Conservation (phyloP, 805 yeast species). For the Danielia reshetovae region DNA sequence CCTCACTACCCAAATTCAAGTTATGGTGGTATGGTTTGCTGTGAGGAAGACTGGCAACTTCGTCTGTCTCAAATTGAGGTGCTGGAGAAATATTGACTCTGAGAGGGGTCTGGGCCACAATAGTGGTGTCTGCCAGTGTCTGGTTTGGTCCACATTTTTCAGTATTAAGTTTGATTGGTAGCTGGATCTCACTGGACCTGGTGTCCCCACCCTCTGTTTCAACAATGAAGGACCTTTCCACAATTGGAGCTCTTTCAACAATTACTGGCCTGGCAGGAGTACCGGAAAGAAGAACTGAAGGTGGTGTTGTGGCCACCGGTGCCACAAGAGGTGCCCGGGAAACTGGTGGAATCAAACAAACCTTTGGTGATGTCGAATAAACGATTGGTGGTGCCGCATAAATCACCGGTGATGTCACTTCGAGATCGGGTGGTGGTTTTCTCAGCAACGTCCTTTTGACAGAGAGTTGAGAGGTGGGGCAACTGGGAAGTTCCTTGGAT, state of each 20-base stretch:
- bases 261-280: too few species aligned
- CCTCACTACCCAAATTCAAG: constrained; percentile 15
- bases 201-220: background rate
- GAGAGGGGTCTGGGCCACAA: background rate
- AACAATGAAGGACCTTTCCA: background rate
- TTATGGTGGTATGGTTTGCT: constrained; percentile 9
- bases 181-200: background rate
- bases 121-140: background rate
- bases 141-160: background rate
- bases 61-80: background rate
- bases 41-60: constrained; percentile 1
- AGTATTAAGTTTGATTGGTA: background rate
- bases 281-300: background rate
- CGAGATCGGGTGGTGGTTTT: background rate
- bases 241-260: background rate
- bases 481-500: constrained; percentile 8
- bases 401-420: too few species aligned
- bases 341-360: background rate
- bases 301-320: background rate
- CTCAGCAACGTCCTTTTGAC: background rate
- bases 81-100: background rate
- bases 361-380: too few species aligned
- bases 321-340: background rate
- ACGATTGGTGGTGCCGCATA: too few species aligned
- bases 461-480: too few species aligned